Evolutionary conservation across 83 land plant genomes (phyloP), one percentile per base, ranked within the genome.

Genomic region (Isoetes engelmannii): DNA sequence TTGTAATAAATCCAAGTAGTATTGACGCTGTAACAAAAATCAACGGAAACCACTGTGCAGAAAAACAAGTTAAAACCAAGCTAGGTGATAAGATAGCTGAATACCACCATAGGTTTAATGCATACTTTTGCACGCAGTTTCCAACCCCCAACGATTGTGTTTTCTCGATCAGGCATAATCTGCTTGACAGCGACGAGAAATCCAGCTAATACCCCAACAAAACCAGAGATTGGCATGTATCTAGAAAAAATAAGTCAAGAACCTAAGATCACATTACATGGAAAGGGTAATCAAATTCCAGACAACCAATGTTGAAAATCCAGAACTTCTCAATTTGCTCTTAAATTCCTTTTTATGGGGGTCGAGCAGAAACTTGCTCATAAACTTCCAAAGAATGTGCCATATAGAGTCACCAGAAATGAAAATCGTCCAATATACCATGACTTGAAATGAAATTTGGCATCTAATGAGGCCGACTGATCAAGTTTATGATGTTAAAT

Each of bases 101-200:
- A 1, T 1, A 60, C 10, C 3, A 60, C 19, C n/a, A 1, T 60
- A n/a, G 20, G 41, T 9, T 8, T 13, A 65, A 46, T n/a, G 7
- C 12, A 8, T 70, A 90, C 96, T 86, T 87, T 91, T 64, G 97
- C 89, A 68, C 84, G 87, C 7, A 91, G 69, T 63, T 83, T 88
- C 51, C 81, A 43, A 4, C 79, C 21, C 7, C 9, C 5, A 47
- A 67, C 43, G 28, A 55, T 48, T 65, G 76, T 18, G 19, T 86
- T 48, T 68, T 89, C 98, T 65, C 85, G 88, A 57, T 93, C 89
- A 64, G 96, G 89, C 69, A 83, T 66, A 1, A 89, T 77, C 74
- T 93, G 96, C 79, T 93, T 93, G 50, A 87, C 70, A 6, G 89
- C 96, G 41, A 89, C 96, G 47, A 93, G 76, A 74, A 93, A 89